Evolutionary conservation across 768 basidiomycete genomes (phyloP), one percentile per base, ranked within the genome.

Genomic region (Brasilioporus rufonigricans): DNA sequence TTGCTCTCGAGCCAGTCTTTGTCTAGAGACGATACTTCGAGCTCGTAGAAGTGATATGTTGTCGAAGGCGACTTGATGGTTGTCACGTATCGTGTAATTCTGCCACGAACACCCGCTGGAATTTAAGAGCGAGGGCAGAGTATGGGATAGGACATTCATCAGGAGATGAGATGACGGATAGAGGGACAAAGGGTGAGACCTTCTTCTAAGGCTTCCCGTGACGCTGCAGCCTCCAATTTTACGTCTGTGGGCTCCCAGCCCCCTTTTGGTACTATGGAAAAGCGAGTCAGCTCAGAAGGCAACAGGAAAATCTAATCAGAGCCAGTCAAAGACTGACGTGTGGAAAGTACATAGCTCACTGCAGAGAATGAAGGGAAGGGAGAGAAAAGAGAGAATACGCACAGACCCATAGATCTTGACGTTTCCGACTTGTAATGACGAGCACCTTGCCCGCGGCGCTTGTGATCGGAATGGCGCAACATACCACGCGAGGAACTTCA

Each of bases 151-250:
- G 76, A 75, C 67, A 75, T 66, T 74, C 73, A 83, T 87, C 79
- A 87, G 84, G 84, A 83, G 80, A 74, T 76, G 80, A 80, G 77
- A 79, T 77, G 81, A 86, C 82, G 80, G 77, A 80, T 73, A 85
- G 77, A 84, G 79, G 84, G 81, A 81, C 77, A 84, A 86, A 83
- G 77, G 84, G 83, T 85, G 84, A 84, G 89, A 93, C 91, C 91
- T 93, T 93, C 91, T 89, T 93, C 91, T 73, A 88, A 79, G 76
- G 91, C 91, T 84, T 93, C 91, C 73, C 91, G 83, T 66, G 84
- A 87, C 76, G 91, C 91, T 70, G 91, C 91, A 76, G 84, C 86
- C 79, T 92, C 90, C 66, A 93, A 76, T 72, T 77, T 79, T 64
- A 80, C 84, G 80, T 93, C 91, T 53, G 86, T 79, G 62, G 83